These are phyloP conservation scores for Colletotrichum lindemuthianum DNA, from an alignment of 2,329 filamentous ascomycete genomes.

Conservation along the genomic window DNA sequence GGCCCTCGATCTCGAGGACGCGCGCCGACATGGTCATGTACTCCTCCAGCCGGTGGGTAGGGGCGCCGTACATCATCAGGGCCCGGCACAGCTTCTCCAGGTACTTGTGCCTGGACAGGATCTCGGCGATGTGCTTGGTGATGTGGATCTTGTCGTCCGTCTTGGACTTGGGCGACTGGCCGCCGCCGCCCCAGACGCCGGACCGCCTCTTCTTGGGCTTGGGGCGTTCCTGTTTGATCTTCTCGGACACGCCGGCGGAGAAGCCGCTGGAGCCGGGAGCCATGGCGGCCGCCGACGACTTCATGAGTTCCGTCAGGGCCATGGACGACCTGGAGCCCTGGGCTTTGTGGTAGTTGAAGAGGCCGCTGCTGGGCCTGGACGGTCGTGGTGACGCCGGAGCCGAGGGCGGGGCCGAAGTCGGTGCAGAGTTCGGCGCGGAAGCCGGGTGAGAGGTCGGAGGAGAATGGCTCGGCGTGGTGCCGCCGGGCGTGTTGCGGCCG, in stretches of 20 bases:
- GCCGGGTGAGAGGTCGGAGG: slow-evolving; percentile 52
- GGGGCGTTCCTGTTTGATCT: slow-evolving; percentile 52
- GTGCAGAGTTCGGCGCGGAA: slow-evolving; percentile 45
- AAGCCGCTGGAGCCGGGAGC: slow-evolving; percentile 57
- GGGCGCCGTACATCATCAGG: slow-evolving; percentile 90
- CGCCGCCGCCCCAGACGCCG: slow-evolving; percentile 27
- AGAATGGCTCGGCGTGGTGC: slow-evolving; percentile 52
- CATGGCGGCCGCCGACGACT: slow-evolving; percentile 63
- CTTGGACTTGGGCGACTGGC: slow-evolving; percentile 21
- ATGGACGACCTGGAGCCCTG: slow-evolving; percentile 54
- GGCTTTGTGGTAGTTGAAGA: slow-evolving; percentile 54
- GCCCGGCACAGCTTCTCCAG: slow-evolving; percentile 85
- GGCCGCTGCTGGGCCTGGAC: slow-evolving; percentile 49
- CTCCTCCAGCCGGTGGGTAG: slow-evolving; percentile 90
- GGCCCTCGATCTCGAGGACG: slow-evolving; percentile 88
- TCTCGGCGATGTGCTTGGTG: slow-evolving; percentile 71
- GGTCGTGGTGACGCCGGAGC: slow-evolving; percentile 42
- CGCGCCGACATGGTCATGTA: slow-evolving; percentile 91
- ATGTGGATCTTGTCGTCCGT: slow-evolving; percentile 52
- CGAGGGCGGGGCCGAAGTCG: slow-evolving; percentile 26
- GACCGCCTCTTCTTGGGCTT: slow-evolving; percentile 46
- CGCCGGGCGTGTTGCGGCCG: slow-evolving; percentile 53
- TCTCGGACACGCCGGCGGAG: slow-evolving; percentile 56
- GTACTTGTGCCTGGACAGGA: slow-evolving; percentile 83
- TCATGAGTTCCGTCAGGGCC: slow-evolving; percentile 62